phyloP scores from a whole-genome alignment of 2,329 filamentous ascomycete species.

The Ophiostoma himal-ulmi region DNA sequence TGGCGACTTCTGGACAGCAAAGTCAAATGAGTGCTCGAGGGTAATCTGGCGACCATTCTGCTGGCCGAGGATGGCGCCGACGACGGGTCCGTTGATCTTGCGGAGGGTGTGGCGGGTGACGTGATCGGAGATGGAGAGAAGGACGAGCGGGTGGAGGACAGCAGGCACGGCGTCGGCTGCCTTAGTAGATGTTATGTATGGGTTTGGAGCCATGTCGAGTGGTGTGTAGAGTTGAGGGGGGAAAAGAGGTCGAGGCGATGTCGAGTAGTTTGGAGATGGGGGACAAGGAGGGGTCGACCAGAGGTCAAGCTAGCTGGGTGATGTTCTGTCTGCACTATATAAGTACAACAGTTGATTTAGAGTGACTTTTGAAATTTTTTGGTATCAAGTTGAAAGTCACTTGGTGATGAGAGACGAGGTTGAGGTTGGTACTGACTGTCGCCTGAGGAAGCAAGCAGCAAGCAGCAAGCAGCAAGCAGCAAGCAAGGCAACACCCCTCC shows the following conservation, averaged over 20 bases:
- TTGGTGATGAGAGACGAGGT: not conserved
- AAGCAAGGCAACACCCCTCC: conserved; percentile 9
- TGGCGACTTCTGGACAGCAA: conserved; percentile 46
- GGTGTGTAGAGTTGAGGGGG: not conserved
- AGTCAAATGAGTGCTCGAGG: conserved; percentile 89
- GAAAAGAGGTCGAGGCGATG: not conserved
- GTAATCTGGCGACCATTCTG: conserved; percentile 87
- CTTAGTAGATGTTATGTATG: conserved; percentile 61
- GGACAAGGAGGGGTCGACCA: not conserved
- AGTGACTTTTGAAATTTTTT: not conserved
- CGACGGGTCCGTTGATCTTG: conserved; percentile 65
- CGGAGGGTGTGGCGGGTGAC: conserved; percentile 86
- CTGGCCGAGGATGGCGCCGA: conserved; percentile 84
- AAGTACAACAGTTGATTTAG: not conserved
- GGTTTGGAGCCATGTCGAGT: conserved; percentile 36
- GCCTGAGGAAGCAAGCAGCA: not conserved
- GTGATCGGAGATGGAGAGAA: conserved; percentile 94
- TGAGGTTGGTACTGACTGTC: not conserved
- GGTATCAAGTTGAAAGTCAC: not conserved
- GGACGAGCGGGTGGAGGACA: conserved; percentile 84
- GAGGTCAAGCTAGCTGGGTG: not conserved
- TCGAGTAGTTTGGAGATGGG: not conserved
- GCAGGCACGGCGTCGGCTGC: conserved; percentile 70
- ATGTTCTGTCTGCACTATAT: not conserved
- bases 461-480: not conserved